Conservation (phyloP, 1,284 basidiomycete genomes). For the Ceratobasidium theobromae region DNA sequence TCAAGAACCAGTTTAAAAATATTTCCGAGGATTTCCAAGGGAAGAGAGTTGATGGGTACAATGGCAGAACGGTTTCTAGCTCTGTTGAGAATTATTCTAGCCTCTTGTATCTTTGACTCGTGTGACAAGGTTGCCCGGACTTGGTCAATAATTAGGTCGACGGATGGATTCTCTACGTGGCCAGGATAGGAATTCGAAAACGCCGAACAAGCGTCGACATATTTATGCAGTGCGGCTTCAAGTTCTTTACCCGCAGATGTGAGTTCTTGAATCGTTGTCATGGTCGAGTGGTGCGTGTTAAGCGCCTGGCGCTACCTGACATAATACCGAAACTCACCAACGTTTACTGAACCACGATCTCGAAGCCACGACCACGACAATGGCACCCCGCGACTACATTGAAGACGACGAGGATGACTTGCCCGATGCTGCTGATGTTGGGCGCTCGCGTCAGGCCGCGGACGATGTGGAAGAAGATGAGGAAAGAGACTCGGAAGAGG, state of each 20-base stretch:
- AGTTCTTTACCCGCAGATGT: background rate
- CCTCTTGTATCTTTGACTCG: background rate
- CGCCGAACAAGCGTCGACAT: background rate
- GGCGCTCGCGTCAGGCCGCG: constrained; percentile 34
- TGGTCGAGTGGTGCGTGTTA: background rate
- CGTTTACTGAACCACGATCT: constrained; percentile 17
- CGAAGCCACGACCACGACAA: background rate
- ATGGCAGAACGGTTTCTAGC: background rate
- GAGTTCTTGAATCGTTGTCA: background rate
- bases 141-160: background rate
- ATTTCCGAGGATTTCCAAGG: background rate
- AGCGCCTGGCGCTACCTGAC: constrained; percentile 13
- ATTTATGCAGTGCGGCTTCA: background rate
- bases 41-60: background rate
- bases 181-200: background rate
- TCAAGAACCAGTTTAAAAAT: background rate
- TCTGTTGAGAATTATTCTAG: background rate
- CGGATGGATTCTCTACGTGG: background rate
- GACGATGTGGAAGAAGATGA: constrained; percentile 50
- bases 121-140: background rate
- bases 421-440: constrained; percentile 28
- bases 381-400: constrained; percentile 29
- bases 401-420: constrained; percentile 35
- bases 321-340: background rate
- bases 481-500: constrained; percentile 44